Conservation (phyloP, 2,329 filamentous ascomycete genomes). For the Aurifilum marmelostoma region DNA sequence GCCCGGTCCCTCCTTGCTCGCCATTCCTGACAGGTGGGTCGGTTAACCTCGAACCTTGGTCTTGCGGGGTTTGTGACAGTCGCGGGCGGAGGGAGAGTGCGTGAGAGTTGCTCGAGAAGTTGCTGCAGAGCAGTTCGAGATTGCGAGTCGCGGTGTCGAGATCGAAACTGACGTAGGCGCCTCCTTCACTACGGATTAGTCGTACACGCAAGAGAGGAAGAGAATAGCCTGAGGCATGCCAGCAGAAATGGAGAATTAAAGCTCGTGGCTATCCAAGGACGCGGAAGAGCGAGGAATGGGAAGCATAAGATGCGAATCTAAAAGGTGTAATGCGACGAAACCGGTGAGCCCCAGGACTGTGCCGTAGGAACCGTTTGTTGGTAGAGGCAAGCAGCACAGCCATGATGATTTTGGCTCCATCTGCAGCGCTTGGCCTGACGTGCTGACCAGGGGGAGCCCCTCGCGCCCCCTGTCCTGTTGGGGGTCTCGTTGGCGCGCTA, state of each 20-base stretch:
- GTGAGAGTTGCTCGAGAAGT: background rate
- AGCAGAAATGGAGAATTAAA: background rate
- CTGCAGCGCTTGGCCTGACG: conserved; percentile 10
- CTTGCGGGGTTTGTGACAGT: too few relatives aligned
- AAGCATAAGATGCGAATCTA: background rate
- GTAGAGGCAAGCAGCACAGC: conserved; percentile 8
- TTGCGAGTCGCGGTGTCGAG: background rate
- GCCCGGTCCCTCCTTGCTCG: conserved; percentile 38
- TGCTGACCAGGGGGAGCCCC: background rate
- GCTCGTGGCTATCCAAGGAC: background rate
- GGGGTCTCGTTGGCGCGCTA: background rate
- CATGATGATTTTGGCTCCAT: conserved; percentile 15
- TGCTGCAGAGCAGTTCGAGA: background rate
- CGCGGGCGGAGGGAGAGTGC: too few relatives aligned
- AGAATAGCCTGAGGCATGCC: background rate
- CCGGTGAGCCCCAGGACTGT: conserved; percentile 6
- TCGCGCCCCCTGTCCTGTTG: background rate
- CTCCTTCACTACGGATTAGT: background rate
- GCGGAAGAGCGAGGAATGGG: background rate
- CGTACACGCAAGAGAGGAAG: background rate
- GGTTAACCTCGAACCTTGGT: background rate
- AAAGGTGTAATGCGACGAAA: background rate
- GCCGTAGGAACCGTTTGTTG: background rate
- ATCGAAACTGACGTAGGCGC: background rate
- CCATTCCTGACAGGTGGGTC: conserved; percentile 35